Base-by-base conservation (phyloP, 2,329 filamentous ascomycete species). In the Penicillium sp. region DNA sequence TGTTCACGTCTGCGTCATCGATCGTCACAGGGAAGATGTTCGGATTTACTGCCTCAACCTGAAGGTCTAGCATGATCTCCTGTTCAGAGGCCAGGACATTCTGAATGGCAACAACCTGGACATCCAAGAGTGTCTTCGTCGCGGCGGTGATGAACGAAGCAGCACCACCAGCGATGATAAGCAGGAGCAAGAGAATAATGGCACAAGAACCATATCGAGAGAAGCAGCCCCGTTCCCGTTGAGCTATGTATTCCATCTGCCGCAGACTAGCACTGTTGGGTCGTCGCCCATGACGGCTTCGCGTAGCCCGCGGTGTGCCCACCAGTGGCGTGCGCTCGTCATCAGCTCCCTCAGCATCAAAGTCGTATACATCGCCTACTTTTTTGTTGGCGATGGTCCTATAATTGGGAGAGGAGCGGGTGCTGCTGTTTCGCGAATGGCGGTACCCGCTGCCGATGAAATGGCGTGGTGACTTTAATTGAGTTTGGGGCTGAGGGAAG, bases 81-180 rank as follows among this genome's bases (percentile, higher is more conserved):
- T 96, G 91, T 75, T 96, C 91, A 68, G 91, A 96, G 2, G 93
- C 93, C 51, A 98, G 84, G 25, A 99, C 92, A 66, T 96, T 96
- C 68, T 90, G 87, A 66, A 99, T 92, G 63, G 89, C 88, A 57
- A 89, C 81, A 47, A 98, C 86, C 64, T 89, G 83, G 59, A 98
- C 90, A 64, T 90, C 87, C 28, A 86, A 85, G 50, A 99, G 84
- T 6, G 93, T 91, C 71, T 96, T 92, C 34, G 93, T 96, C 20
- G 93, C 94, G 48, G 92, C 91, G 76, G 97, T 90, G 76, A 97
- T 88, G 75, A 98, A 95, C 22, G 90, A 91, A 39, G 95, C 88
- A 10, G 91, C 90, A 43, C 91, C 91, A n/a, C 92, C 88, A 50
- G 96, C 85, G 43, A 97, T 86, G 15, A 96, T 80, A 39, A 95